These are phyloP conservation scores for Sporothrix luriei DNA, from an alignment of 2,329 filamentous ascomycete species.

Conservation along the genomic window DNA sequence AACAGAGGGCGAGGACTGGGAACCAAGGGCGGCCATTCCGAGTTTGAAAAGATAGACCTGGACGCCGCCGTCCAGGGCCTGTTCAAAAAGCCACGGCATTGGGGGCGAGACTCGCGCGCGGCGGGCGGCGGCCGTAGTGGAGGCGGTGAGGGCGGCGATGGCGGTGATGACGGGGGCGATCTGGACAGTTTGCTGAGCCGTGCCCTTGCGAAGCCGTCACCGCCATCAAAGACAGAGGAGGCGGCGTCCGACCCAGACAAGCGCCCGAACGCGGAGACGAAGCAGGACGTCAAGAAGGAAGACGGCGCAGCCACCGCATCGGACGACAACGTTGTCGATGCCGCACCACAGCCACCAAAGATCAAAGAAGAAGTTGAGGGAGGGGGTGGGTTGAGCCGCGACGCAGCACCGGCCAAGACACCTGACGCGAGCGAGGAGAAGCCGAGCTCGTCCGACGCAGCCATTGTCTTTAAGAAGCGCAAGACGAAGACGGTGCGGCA, in stretches of 20 bases:
- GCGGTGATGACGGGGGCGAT: conserved; percentile 56
- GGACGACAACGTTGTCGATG: background rate
- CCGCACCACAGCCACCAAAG: background rate
- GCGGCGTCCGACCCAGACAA: conserved; percentile 36
- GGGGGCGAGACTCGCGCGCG: conserved; percentile 58
- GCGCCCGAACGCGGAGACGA: conserved; percentile 21
- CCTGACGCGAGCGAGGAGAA: background rate
- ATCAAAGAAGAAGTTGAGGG: conserved; percentile 17
- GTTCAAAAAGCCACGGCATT: conserved; percentile 61
- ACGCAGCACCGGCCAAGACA: background rate
- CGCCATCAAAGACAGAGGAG: conserved; percentile 36
- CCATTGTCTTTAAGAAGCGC: conserved; percentile 71
- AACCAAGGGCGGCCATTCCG: conserved; percentile 62
- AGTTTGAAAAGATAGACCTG: conserved; percentile 60
- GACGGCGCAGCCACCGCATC: background rate
- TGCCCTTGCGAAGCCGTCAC: conserved; percentile 39
- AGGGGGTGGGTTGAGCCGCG: background rate
- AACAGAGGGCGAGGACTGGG: conserved; percentile 49
- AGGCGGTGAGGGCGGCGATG: conserved; percentile 43
- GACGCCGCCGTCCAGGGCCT: conserved; percentile 60
- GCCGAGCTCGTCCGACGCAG: background rate
- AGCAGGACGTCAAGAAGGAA: background rate
- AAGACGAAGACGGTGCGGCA: conserved; percentile 68
- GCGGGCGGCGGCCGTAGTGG: conserved; percentile 42
- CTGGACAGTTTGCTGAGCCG: conserved; percentile 63